Base-by-base conservation (phyloP, 2,329 filamentous ascomycete genomes). In the Fonsecaea pedrosoi region DNA sequence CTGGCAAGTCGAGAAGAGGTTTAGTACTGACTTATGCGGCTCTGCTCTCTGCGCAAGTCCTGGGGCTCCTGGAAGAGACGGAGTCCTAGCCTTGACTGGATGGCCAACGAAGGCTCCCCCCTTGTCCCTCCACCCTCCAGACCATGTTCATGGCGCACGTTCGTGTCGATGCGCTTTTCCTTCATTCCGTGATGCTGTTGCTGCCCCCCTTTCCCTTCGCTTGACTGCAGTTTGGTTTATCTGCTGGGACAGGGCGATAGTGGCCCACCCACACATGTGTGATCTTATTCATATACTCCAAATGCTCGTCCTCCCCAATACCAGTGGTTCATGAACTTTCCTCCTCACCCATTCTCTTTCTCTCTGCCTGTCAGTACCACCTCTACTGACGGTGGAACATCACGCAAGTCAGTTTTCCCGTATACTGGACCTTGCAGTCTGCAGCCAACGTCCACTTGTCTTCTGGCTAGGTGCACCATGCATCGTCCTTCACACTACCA, bases 151-250 rank as follows among this genome's bases (percentile, higher is more conserved):
- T 55, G 53, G 53, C 34, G 53, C 53, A 55, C n/a, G 45, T n/a
- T 50, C 45, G 45, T 50, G 18, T 35, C n/a, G 12, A 21, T 58
- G 34, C 32, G n/a, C 4, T 50, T 35, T 15, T 62, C 50, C 21
- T 21, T 15, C 25, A 40, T 42, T 35, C 25, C 34, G 50, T 13
- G 13, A 56, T 37, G 21, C 50, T 50, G 18, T 25, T 54, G 32
- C 32, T 48, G 48, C 65, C 55, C 62, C 62, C 54, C 54, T 64
- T 60, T 64, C 50, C 37, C n/a, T 42, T 48, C 53, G 54, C 54
- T 62, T 64, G 53, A 48, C 50, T 40, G 48, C 50, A 2, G 40
- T 58, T 66, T 62, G 42, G 9, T 35, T 21, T 32, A 56, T 62
- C 42, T 45, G 42, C n/a, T 62, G 30, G 30, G 15, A 37, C 40